Evolutionary conservation across 495 filamentous ascomycete genomes (phyloP).

Genomic region (Neurospora cerealis): DNA sequence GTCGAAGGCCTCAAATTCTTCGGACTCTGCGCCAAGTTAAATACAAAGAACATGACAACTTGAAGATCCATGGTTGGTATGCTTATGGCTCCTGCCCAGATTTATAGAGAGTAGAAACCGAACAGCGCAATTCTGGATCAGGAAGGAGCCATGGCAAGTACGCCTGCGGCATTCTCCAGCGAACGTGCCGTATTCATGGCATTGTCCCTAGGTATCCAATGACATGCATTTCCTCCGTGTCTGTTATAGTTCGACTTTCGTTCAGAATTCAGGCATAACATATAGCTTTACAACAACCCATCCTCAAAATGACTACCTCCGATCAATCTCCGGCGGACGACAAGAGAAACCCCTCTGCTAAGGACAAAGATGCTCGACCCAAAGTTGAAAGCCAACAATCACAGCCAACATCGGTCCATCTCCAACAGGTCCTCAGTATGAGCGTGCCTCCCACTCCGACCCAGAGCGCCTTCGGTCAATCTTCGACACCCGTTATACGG

Average conservation of each 20-base stretch:
- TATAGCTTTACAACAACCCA: neutral
- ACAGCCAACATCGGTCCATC: neutral
- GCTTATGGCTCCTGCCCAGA: neutral
- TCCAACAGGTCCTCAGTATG: neutral
- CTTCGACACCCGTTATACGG: neutral
- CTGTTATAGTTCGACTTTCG: neutral
- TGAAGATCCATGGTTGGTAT: neutral
- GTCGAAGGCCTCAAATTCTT: neutral
- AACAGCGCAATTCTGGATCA: neutral
- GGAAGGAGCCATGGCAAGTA: neutral
- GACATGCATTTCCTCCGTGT: neutral
- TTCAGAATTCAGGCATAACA: neutral
- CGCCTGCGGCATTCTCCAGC: neutral
- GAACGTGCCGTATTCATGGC: neutral
- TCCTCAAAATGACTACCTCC: neutral
- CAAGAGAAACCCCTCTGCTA: neutral
- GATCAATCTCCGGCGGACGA: neutral
- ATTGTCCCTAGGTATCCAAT: neutral
- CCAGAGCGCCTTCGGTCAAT: neutral
- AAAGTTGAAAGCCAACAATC: neutral
- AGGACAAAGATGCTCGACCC: neutral
- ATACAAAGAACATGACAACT: neutral
- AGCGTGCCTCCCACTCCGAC: neutral
- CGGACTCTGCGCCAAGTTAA: neutral
- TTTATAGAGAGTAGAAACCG: neutral